phyloP scores from a whole-genome alignment of 2,329 filamentous ascomycete species.

The Zarea fungicola region DNA sequence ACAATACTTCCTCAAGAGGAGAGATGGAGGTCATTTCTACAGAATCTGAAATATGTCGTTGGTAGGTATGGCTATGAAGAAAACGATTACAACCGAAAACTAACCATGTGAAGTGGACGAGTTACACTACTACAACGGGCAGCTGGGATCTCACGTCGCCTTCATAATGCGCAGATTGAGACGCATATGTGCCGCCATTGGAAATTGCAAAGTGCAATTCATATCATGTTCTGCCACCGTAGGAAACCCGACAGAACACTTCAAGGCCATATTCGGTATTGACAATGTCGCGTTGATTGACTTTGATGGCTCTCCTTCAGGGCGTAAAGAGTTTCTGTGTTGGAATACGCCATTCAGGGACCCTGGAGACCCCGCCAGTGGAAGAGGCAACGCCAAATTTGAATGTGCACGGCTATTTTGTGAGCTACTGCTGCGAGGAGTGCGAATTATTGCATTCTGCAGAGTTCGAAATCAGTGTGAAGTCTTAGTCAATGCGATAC shows the following conservation, averaged over 20 bases:
- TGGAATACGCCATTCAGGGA: constrained; percentile 98
- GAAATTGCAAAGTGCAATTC: constrained; percentile 80
- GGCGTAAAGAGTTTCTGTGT: constrained; percentile 89
- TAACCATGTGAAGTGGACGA: constrained; percentile 58
- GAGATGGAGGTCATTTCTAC: constrained; percentile 80
- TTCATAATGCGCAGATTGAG: constrained; percentile 89
- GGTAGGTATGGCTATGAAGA: constrained; percentile 32
- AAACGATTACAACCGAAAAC: neutral
- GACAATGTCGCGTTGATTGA: constrained; percentile 76
- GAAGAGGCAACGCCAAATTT: constrained; percentile 72
- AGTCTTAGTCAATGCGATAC: constrained; percentile 72
- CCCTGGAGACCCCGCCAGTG: constrained; percentile 77
- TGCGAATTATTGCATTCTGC: constrained; percentile 90
- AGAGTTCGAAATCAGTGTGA: constrained; percentile 85
- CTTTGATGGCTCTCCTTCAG: constrained; percentile 84
- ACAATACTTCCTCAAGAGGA: constrained; percentile 91
- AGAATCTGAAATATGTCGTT: constrained; percentile 86
- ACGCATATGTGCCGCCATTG: constrained; percentile 82
- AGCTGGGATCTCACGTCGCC: constrained; percentile 90
- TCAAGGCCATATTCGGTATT: constrained; percentile 89
- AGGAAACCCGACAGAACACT: constrained; percentile 85
- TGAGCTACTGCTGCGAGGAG: constrained; percentile 79
- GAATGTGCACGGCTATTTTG: constrained; percentile 91
- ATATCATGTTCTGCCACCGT: constrained; percentile 96
- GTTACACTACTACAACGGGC: constrained; percentile 91